Evolutionary conservation across 202 grass and related monocot genomes (phyloP), one percentile per base, ranked within the genome.

Genomic region (Schoenoplectus tabernaemontani): DNA sequence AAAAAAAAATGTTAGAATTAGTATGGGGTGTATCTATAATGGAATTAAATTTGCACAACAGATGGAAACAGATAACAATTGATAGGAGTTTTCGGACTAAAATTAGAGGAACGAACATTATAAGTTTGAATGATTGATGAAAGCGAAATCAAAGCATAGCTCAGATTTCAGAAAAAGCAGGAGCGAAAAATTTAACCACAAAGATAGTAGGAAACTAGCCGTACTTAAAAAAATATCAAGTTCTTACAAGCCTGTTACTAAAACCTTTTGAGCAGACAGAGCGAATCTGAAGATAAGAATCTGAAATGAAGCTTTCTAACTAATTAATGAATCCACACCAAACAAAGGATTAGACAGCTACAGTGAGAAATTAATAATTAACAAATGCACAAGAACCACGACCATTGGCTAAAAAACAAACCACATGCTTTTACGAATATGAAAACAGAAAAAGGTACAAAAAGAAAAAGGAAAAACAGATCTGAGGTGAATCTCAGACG

Each of bases 361-460:
- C 10, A 62, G 48, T 37, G 84, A 13, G 37, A 12, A 83, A 83
- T 72, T 87, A 83, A 12, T 66, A 83, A 81, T 39, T 67, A 83
- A 58, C 68, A 87, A 75, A 54, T 19, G 32, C 71, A 73, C 13
- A 63, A 75, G 37, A 60, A 48, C 9, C 46, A 76, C 33, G 53
- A 67, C 50, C 65, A 65, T 84, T 84, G 80, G 75, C 57, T 48
- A 65, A 58, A 16, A 42, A 57, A 81, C 24, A 46, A 43, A 68
- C 24, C 76, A 73, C 68, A 32, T 73, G 13, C 13, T 13, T 73
- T 32, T 50, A 30, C 22, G 43, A 73, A 37, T 6, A 15, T 24
- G 67, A 78, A 86, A 78, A 71, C 41, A 66, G n/a, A 87, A 56
- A 51, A 54, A 28, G 32, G 23, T 56, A 76, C 24, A 41, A n/a